Conservation (phyloP, 2,329 filamentous ascomycete species). For the Fusarium sublunatum region DNA sequence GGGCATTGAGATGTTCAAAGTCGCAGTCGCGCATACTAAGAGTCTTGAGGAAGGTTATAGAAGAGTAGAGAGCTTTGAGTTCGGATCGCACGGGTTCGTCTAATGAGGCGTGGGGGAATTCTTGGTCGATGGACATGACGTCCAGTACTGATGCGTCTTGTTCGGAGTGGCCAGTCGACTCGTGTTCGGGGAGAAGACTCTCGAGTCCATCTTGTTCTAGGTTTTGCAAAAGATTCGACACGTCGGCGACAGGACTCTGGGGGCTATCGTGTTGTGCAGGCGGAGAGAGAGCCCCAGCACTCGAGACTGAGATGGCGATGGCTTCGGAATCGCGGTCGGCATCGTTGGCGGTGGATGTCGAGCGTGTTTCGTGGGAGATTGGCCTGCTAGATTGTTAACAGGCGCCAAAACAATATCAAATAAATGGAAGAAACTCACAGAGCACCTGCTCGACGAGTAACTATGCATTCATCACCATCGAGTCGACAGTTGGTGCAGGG, state of each 20-base stretch:
- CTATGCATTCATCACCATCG: slow-evolving; percentile 31
- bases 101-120: background rate
- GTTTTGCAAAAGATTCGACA: slow-evolving; percentile 1
- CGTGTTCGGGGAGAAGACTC: background rate
- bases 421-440: slow-evolving; percentile 9
- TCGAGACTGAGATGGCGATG: slow-evolving; percentile 12
- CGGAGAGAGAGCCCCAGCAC: slow-evolving; percentile 9
- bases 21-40: slow-evolving; percentile 34
- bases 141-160: background rate
- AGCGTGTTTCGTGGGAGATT: background rate
- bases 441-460: slow-evolving; percentile 24
- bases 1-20: slow-evolving; percentile 23
- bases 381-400: slow-evolving; percentile 9
- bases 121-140: background rate
- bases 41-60: slow-evolving; percentile 31
- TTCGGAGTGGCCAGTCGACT: slow-evolving; percentile 7
- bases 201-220: slow-evolving; percentile 14
- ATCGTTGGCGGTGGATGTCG: slow-evolving; percentile 1
- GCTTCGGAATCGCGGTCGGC: slow-evolving; percentile 10
- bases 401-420: accelerated
- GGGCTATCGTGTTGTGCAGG: slow-evolving; percentile 12
- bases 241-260: slow-evolving; percentile 10
- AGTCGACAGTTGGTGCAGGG: slow-evolving; percentile 41
- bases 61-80: slow-evolving; percentile 36
- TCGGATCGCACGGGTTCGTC: slow-evolving; percentile 24